Evolutionary conservation across 2,329 filamentous ascomycete species (phyloP).

Genomic region (Boeremia exigua): DNA sequence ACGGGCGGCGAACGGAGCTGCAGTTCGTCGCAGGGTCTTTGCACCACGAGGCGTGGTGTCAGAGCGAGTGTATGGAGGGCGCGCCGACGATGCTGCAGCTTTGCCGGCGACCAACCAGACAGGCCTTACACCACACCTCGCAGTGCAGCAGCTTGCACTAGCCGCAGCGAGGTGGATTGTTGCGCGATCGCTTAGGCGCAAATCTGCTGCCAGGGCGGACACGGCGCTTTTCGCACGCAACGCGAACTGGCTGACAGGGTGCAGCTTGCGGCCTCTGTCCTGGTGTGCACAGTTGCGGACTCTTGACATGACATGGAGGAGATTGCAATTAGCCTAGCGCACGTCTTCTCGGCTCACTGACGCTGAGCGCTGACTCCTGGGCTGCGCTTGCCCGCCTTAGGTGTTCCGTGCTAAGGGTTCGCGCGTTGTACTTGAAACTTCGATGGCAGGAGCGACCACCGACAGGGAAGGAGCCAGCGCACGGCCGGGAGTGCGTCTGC

Average conservation of each 20-base stretch:
- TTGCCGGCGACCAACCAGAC: slow-evolving; percentile 7
- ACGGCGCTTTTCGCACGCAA: slow-evolving; percentile 4
- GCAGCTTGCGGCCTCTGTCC: neutral
- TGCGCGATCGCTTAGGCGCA: slow-evolving; percentile 18
- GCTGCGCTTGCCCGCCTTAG: slow-evolving; percentile 3
- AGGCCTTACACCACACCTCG: neutral
- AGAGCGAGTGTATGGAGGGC: slow-evolving; percentile 11
- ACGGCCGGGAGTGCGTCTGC: slow-evolving; percentile 12
- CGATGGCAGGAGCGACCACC: slow-evolving; percentile 17
- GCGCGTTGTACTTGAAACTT: slow-evolving; percentile 34
- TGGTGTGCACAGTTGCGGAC: slow-evolving; percentile 13
- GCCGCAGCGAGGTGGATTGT: slow-evolving; percentile 13
- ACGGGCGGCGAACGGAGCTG: slow-evolving; percentile 1
- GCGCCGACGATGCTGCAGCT: slow-evolving; percentile 10
- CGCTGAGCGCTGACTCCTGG: slow-evolving; percentile 12
- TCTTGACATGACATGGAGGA: slow-evolving; percentile 18
- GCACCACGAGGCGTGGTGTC: slow-evolving; percentile 7
- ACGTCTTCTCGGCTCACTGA: slow-evolving; percentile 13
- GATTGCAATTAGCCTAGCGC: slow-evolving; percentile 21
- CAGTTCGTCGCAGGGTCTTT: slow-evolving; percentile 6
- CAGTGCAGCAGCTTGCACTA: slow-evolving; percentile 9
- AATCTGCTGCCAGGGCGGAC: slow-evolving; percentile 13
- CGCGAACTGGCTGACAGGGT: slow-evolving; percentile 1
- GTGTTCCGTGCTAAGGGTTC: slow-evolving; percentile 22
- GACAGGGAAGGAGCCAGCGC: slow-evolving; percentile 14